A percentile compares a stretch with the other conserved stretches of the same genome.
phyloP scores from a whole-genome alignment of 2,329 filamentous ascomycete genomes.

The Claviceps citrina region DNA sequence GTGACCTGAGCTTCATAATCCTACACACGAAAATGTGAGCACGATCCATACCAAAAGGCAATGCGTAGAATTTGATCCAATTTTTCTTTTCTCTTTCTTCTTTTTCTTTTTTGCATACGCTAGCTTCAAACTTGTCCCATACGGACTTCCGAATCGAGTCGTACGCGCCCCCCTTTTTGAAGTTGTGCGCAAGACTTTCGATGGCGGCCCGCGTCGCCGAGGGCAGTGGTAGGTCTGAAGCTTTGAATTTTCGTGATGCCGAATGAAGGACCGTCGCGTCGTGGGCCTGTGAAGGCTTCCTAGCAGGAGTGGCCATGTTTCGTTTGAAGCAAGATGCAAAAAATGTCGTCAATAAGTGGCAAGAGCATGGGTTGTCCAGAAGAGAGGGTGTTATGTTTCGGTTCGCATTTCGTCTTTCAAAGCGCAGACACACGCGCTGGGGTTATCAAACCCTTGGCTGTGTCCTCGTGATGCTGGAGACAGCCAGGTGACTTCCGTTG shows the following conservation, averaged over 20 bases:
- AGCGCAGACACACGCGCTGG: not conserved
- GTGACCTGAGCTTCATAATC: slow-evolving; percentile 54
- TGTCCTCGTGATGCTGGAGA: no score
- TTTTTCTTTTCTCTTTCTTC: not conserved
- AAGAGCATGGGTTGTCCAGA: not conserved
- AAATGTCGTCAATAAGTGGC: not conserved
- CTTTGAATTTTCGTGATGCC: slow-evolving; percentile 42
- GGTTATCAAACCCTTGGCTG: no score
- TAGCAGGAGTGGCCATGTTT: slow-evolving; percentile 15
- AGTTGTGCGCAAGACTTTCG: slow-evolving; percentile 60
- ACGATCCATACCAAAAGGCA: not conserved
- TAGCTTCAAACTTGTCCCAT: slow-evolving; percentile 58
- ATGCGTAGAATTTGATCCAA: no score
- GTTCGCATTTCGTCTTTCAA: not conserved
- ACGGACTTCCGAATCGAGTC: slow-evolving; percentile 62
- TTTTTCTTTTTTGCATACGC: slow-evolving; percentile 29
- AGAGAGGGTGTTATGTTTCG: not conserved
- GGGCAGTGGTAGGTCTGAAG: slow-evolving; percentile 58
- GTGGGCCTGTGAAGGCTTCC: slow-evolving; percentile 10
- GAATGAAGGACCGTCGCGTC: slow-evolving; percentile 7
- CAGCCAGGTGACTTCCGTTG: no score
- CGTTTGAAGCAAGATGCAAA: not conserved
- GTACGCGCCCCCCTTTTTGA: slow-evolving; percentile 78
- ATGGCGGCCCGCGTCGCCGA: slow-evolving; percentile 60
- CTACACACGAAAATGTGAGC: slow-evolving; percentile 23